Evolutionary conservation across 768 basidiomycete genomes (phyloP), one percentile per base, ranked within the genome.

Genomic region (Mycena metata): DNA sequence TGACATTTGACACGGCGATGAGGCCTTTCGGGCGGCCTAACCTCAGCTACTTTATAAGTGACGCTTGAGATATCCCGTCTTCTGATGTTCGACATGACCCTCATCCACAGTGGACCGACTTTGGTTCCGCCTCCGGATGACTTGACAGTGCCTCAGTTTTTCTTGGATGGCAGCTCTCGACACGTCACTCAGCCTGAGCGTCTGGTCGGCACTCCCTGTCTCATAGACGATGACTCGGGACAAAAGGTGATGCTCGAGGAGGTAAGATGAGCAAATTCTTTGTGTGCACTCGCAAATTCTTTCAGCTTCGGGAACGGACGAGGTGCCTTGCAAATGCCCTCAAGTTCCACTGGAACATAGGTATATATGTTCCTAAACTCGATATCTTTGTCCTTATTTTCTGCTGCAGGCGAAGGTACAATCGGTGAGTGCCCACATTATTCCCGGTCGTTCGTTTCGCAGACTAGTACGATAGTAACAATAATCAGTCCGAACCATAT

Each of bases 401-500:
- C 21, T 1, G 42, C 36, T 26, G 35, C 56, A 83, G 83, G 75
- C 60, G 77, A 82, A 15, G 68, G 77, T 41, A 79, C 81, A 23
- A 76, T 84, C 19, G 83, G 83, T 84, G 64, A 6, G 81, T n/a
- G 15, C 16, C 11, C 45, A 43, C 43, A 23, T 45, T 4, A 23
- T 51, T 50, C 26, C 26, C 11, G 33, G n/a, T 24, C 42, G 39
- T 49, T 30, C 19, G 55, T 49, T 51, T 45, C 24, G 36, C 3
- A 23, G n/a, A 41, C 41, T 43, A n/a, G 17, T 16, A 24, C 43
- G 46, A 45, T 43, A 84, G 85, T 83, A 43, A 79, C 82, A 42
- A 72, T 85, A 35, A 83, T 79, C 70, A 80, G 82, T 45, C 81
- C 80, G 8, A 85, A 85, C 67, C 81, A 84, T 64, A 75, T 85